These are phyloP conservation scores for Penicillium sp. DNA, from an alignment of 2,329 filamentous ascomycete species.

Conservation along the genomic window DNA sequence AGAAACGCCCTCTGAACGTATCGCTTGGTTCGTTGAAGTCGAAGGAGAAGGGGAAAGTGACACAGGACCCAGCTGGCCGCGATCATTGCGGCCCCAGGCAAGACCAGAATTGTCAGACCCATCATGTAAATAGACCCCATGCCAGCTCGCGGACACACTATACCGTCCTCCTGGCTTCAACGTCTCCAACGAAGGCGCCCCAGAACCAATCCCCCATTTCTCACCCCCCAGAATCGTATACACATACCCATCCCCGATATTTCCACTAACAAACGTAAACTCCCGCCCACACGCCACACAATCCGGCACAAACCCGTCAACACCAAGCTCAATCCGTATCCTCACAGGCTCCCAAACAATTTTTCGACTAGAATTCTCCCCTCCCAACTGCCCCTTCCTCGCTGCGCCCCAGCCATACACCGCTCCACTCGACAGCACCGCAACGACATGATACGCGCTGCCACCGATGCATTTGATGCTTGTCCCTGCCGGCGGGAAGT, in stretches of 20 bases:
- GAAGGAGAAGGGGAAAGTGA: conserved; percentile 47
- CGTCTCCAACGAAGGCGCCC: conserved; percentile 44
- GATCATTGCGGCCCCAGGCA: conserved; percentile 81
- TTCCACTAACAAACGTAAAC: conserved; percentile 69
- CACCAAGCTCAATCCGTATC: no score
- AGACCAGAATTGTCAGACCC: conserved; percentile 54
- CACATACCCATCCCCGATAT: conserved; percentile 40
- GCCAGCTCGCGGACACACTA: conserved; percentile 72
- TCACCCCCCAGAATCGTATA: conserved; percentile 67
- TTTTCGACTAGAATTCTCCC: conserved; percentile 34
- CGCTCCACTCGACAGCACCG: conserved; percentile 68
- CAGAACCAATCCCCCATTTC: conserved; percentile 64
- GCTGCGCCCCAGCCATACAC: conserved; percentile 87
- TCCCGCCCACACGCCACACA: conserved; percentile 77
- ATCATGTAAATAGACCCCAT: conserved; percentile 68
- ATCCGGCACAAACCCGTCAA: conserved; percentile 53
- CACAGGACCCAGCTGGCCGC: conserved; percentile 75
- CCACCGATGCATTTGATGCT: conserved; percentile 64
- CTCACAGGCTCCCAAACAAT: conserved; percentile 58
- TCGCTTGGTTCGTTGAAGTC: background rate
- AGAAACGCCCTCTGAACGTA: conserved; percentile 33
- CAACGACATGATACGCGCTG: conserved; percentile 73
- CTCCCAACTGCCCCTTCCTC: conserved; percentile 77
- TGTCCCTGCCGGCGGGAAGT: conserved; percentile 61
- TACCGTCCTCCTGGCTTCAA: background rate